These are phyloP conservation scores for Pseudocercospora musae DNA, from an alignment of 2,329 filamentous ascomycete species.

Conservation along the genomic window DNA sequence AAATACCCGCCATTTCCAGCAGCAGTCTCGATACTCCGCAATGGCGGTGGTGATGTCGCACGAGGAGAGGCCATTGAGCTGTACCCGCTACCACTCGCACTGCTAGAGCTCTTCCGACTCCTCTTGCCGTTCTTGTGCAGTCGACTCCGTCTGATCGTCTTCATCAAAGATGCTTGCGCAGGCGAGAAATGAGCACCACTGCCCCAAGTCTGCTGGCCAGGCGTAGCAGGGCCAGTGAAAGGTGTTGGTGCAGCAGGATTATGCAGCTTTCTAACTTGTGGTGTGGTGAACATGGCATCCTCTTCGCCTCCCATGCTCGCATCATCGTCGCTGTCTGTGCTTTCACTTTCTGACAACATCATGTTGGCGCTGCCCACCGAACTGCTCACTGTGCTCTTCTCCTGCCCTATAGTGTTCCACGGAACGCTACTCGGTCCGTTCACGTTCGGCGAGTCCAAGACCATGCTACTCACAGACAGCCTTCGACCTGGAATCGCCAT, in stretches of 20 bases:
- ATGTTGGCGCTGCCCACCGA: constrained; percentile 78
- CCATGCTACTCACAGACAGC: constrained; percentile 38
- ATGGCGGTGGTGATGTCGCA: constrained; percentile 72
- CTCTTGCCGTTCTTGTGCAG: constrained; percentile 48
- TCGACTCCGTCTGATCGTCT: constrained; percentile 69
- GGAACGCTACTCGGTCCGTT: constrained; percentile 21
- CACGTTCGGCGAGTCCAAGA: constrained; percentile 63
- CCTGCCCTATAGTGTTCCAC: constrained; percentile 43
- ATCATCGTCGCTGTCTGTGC: constrained; percentile 59
- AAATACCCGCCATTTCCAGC: constrained; percentile 40
- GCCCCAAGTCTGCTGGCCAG: constrained; percentile 40
- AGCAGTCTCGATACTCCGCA: constrained; percentile 53
- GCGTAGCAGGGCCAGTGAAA: constrained; percentile 46
- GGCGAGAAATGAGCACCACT: constrained; percentile 30
- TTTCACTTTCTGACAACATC: constrained; percentile 76
- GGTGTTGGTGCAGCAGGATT: constrained; percentile 45
- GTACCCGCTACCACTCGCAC: constrained; percentile 62
- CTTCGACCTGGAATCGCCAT: constrained; percentile 56
- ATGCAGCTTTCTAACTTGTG: constrained; percentile 64
- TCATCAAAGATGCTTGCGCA: constrained; percentile 57
- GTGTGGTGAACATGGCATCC: constrained; percentile 78
- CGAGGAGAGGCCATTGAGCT: constrained; percentile 66
- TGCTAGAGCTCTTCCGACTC: constrained; percentile 63
- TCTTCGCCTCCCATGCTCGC: constrained; percentile 50
- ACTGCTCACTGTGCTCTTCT: constrained; percentile 71